Base-by-base conservation (phyloP, 2,329 filamentous ascomycete genomes). In the Albifimbria verrucaria region DNA sequence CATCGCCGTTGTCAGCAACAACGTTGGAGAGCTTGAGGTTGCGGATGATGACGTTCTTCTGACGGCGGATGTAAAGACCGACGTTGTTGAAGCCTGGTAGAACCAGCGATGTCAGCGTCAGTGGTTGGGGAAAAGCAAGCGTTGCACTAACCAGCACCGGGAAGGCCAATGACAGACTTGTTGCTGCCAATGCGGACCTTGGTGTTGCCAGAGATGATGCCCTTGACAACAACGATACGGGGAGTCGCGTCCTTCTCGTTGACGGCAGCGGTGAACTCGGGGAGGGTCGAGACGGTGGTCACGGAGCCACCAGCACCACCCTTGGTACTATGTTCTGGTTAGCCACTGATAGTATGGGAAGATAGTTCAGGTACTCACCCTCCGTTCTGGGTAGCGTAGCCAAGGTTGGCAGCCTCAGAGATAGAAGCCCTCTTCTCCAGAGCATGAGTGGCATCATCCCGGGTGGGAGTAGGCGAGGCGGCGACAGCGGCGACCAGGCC, bases 1-100 rank as follows among this genome's bases (percentile, higher is more conserved):
- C 79, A 59, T 85, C 82, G 18, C 81, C 81, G 53, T 78, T 75
- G 25, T 69, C 64, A 4, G 81, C 81, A 9, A 79, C 74, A 39
- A 83, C 79, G 61, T 80, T 80, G 52, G 76, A 68, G 57, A 83
- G 79, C 55, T 77, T 78, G 57, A 86, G 61, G 72, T 85, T 86
- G 18, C 81, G 76, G 57, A 86, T 66, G 59, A 85, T 83, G 53
- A 85, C 78, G 61, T 85, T 85, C 48, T 66, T 71, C 20, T 71
- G 69, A 20, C 69, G 68, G 56, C 76, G 74, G 65, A 85, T 72
- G 52, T 76, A 73, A 51, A 83, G 65, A 24, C 80, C 80, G 51
- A 77, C 62, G 22, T 76, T 74, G 47, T 60, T 72, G 57, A 74
- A 59, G 49, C 69, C 69, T 25, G 25, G 20, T 21, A n/a, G n/a